Percentiles rank a stretch among this genome's conserved stretches.
These are phyloP conservation scores for Vigna angularis DNA, from an alignment of 306 rosid species.

Conservation along the genomic window DNA sequence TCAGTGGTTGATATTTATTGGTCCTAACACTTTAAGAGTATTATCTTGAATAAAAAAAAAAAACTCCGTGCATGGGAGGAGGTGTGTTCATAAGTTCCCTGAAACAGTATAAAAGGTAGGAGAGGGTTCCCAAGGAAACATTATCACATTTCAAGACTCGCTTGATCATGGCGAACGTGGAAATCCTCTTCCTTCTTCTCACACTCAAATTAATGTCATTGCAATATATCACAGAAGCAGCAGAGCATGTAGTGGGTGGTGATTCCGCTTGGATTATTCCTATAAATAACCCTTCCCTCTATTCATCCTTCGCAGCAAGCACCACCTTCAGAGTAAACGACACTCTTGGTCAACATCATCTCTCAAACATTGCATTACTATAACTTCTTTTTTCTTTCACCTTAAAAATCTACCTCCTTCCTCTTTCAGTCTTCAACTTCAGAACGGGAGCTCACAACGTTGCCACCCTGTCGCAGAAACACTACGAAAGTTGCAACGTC, in stretches of 20 bases:
- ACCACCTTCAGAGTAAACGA: not conserved
- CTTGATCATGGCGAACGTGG: not conserved
- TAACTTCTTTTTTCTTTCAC: not conserved
- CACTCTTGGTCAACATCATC: not conserved
- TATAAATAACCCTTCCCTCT: not conserved
- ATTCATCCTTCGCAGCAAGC: slow-evolving; percentile 5
- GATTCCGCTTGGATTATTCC: slow-evolving; percentile 16
- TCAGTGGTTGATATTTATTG: no score
- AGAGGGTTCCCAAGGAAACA: not conserved
- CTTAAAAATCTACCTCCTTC: not conserved
- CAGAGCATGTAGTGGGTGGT: not conserved
- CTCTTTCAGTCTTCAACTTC: slow-evolving; percentile 32
- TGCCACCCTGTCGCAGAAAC: not conserved
- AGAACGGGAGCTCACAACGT: slow-evolving; percentile 23
- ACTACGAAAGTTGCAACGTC: slow-evolving; percentile 23
- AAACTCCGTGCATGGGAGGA: no score
- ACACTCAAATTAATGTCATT: not conserved
- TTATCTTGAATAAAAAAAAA: no score
- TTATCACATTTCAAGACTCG: not conserved
- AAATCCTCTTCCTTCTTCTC: not conserved
- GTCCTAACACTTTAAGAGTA: no score
- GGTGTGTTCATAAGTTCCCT: no score
- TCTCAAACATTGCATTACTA: not conserved
- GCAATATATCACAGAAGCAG: slow-evolving; percentile 1
- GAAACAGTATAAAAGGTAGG: no score